Conservation (phyloP, 257 asterid species). For the Rehmannia glutinosa region DNA sequence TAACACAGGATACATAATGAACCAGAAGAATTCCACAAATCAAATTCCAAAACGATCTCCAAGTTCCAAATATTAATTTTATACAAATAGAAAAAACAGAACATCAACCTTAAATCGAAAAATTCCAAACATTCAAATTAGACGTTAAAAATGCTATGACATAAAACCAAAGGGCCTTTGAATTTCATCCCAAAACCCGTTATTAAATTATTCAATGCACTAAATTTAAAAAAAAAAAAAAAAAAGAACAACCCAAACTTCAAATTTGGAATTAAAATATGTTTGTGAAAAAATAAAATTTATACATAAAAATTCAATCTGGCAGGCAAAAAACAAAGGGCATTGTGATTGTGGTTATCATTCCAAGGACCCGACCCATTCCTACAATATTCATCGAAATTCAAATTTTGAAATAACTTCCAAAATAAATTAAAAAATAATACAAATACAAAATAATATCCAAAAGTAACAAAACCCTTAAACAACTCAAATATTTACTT, state of each 20-base stretch:
- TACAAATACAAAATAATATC: no score
- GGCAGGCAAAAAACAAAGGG: not conserved
- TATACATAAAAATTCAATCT: not conserved
- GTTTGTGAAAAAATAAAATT: no score
- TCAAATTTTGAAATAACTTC: not conserved
- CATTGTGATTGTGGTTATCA: not conserved
- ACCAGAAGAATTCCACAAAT: not conserved
- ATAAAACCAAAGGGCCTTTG: not conserved
- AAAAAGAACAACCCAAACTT: not conserved
- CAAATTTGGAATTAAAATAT: no score
- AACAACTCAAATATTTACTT: conserved; percentile 33
- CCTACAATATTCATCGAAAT: no score
- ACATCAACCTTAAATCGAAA: not conserved
- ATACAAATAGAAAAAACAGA: not conserved
- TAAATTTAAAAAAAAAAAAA: not conserved
- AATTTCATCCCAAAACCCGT: conserved; percentile 3
- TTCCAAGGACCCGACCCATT: not conserved
- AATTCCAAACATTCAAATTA: no score
- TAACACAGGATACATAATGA: no score
- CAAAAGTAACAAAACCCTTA: no score
- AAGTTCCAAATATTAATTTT: not conserved
- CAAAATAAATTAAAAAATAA: not conserved
- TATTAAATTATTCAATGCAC: not conserved
- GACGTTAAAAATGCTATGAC: no score
- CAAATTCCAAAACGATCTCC: not conserved